These are phyloP conservation scores for Teunomyces panamensis DNA, from an alignment of 805 yeast species.

Conservation along the genomic window DNA sequence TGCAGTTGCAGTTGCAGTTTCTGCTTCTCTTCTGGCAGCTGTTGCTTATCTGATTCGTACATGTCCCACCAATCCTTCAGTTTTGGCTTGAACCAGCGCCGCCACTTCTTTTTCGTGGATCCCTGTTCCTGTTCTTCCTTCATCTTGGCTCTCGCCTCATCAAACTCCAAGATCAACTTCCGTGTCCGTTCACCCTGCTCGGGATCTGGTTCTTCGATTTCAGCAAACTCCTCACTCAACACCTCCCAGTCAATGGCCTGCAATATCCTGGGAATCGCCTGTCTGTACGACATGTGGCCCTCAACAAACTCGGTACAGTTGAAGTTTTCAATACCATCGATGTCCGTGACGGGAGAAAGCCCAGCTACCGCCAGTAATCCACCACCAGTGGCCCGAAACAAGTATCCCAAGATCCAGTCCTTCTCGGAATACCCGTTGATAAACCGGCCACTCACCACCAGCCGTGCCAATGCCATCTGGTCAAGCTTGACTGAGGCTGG, in stretches of 20 bases:
- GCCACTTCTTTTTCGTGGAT: slow-evolving; percentile 43
- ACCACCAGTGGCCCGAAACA: slow-evolving; percentile 94
- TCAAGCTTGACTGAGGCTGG: slow-evolving; percentile 81
- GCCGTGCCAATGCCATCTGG: slow-evolving; percentile 71
- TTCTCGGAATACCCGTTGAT: slow-evolving; percentile 87
- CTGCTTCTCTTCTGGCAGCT: not conserved
- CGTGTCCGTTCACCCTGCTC: slow-evolving; percentile 82
- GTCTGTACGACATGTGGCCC: slow-evolving; percentile 98
- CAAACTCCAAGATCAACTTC: slow-evolving; percentile 78
- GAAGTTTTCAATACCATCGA: slow-evolving; percentile 72
- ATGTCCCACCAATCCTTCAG: slow-evolving; percentile 60
- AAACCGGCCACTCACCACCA: slow-evolving; percentile 86
- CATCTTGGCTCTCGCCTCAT: slow-evolving; percentile 71
- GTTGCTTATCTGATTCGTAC: slow-evolving; percentile 22
- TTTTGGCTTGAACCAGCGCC: slow-evolving; percentile 45
- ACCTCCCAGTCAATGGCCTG: slow-evolving; percentile 74
- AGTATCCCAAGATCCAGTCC: slow-evolving; percentile 95
- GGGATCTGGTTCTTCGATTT: slow-evolving; percentile 94
- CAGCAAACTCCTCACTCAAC: slow-evolving; percentile 85
- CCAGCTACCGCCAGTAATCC: slow-evolving; percentile 93
- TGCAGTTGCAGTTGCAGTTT: not conserved
- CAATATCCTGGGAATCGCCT: slow-evolving; percentile 82
- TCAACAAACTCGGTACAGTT: slow-evolving; percentile 85
- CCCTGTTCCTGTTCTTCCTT: slow-evolving; percentile 37
- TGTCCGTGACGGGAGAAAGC: slow-evolving; percentile 63